These are phyloP conservation scores for Nicotiana rustica DNA, from an alignment of 305 asterid genomes.

Conservation along the genomic window DNA sequence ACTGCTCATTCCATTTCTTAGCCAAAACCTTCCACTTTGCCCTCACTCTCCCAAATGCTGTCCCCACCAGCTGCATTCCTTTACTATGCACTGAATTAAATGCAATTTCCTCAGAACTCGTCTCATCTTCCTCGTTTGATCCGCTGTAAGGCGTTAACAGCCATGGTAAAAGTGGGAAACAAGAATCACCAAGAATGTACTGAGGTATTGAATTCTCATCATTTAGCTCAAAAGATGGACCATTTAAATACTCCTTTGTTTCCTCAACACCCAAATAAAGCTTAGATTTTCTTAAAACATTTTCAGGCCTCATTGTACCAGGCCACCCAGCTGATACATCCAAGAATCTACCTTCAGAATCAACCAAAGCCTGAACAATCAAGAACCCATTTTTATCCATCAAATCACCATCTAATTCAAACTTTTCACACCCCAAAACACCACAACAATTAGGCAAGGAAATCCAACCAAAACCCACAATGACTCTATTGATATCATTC, in stretches of 20 bases:
- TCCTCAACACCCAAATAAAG: slow-evolving; percentile 68
- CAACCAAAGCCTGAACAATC: slow-evolving; percentile 88
- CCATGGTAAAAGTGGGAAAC: slow-evolving; percentile 80
- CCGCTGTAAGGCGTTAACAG: slow-evolving; percentile 68
- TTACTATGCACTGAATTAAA: slow-evolving; percentile 66
- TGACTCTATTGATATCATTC: slow-evolving; percentile 70
- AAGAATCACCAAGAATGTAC: slow-evolving; percentile 79
- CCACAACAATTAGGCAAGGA: slow-evolving; percentile 91
- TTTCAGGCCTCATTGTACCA: slow-evolving; percentile 52
- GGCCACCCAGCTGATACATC: slow-evolving; percentile 98
- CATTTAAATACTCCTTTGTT: slow-evolving; percentile 66
- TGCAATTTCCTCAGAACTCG: slow-evolving; percentile 51
- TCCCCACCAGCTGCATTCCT: slow-evolving; percentile 67
- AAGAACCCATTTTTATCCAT: slow-evolving; percentile 53
- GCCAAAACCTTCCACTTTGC: slow-evolving; percentile 81
- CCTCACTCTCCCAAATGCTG: slow-evolving; percentile 66
- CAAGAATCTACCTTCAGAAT: slow-evolving; percentile 91
- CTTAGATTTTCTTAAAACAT: slow-evolving; percentile 66
- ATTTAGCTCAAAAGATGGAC: slow-evolving; percentile 63
- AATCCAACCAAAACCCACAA: slow-evolving; percentile 89
- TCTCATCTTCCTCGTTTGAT: slow-evolving; percentile 36
- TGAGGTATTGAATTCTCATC: slow-evolving; percentile 68
- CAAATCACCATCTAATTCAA: slow-evolving; percentile 54
- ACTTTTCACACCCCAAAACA: slow-evolving; percentile 74
- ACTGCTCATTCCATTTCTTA: slow-evolving; percentile 70